These are phyloP conservation scores for Camellia lanceoleosa DNA, from an alignment of 148 eudicot genomes.

Conservation along the genomic window DNA sequence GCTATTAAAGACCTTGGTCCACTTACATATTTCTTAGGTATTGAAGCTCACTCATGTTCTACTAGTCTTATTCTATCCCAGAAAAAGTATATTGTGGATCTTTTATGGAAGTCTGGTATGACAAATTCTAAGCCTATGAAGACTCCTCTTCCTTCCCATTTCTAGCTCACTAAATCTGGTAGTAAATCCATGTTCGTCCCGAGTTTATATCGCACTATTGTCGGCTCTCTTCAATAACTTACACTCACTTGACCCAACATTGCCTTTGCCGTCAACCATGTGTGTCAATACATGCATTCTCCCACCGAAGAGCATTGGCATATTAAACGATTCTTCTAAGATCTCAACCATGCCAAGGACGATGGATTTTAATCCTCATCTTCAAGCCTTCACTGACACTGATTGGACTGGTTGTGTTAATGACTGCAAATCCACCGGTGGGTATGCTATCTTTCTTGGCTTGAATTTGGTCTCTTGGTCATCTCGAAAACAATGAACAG, in stretches of 20 bases:
- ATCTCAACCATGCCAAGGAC: too few species aligned
- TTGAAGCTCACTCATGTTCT: neutral
- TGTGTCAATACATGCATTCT: neutral
- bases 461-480: too few species aligned
- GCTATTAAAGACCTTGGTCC: neutral
- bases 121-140: too few species aligned
- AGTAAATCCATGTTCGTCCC: neutral
- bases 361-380: too few species aligned
- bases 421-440: too few species aligned
- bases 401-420: too few species aligned
- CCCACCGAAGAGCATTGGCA: too few species aligned
- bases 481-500: too few species aligned
- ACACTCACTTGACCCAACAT: neutral
- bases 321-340: accelerated
- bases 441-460: too few species aligned
- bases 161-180: too few species aligned
- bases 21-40: neutral
- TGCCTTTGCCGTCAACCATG: neutral
- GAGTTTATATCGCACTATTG: neutral
- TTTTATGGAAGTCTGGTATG: neutral
- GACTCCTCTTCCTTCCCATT: too few species aligned
- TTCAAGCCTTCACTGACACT: too few species aligned
- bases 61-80: neutral
- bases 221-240: neutral
- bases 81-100: neutral